These are phyloP conservation scores for Mortierella sp. DNA, from an alignment of 371 early-diverging fungal genomes.

Conservation along the genomic window DNA sequence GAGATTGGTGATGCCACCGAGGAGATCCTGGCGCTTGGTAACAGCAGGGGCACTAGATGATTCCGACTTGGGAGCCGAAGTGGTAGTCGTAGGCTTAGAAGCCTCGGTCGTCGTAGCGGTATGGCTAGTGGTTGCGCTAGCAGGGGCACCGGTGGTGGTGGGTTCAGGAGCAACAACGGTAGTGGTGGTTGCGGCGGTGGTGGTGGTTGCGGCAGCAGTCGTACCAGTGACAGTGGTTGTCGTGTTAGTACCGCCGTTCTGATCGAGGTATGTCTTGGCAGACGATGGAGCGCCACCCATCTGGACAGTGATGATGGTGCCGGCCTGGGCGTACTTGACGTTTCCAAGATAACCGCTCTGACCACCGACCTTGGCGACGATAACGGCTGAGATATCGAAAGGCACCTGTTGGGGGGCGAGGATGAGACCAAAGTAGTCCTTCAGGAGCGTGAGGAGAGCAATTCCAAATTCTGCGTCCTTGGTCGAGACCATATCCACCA, in stretches of 20 bases:
- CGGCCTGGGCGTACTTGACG: constrained; percentile 26
- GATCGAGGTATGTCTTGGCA: no score
- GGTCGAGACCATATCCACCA: constrained; percentile 35
- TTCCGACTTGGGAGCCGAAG: not conserved
- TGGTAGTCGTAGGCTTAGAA: constrained; percentile 1
- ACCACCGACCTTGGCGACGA: constrained; percentile 44
- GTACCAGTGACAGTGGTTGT: constrained; percentile 2
- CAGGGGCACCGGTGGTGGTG: not conserved
- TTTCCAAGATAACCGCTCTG: constrained; percentile 33
- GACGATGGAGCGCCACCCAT: no score
- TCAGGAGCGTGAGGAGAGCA: constrained; percentile 21
- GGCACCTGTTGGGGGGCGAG: not conserved
- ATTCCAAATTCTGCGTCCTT: constrained; percentile 15
- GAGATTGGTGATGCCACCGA: constrained; percentile 10
- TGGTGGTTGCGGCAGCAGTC: constrained; percentile 4
- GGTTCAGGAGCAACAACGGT: not conserved
- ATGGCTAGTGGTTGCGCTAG: not conserved
- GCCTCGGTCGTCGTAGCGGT: no score
- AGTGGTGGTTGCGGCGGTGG: not conserved
- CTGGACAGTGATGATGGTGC: constrained; percentile 20
- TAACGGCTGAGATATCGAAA: constrained; percentile 34
- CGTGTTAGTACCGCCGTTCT: not conserved
- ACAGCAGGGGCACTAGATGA: not conserved
- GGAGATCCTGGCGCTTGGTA: constrained; percentile 30
- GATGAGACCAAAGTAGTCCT: constrained; percentile 15